Evolutionary conservation across 352 stramenopile genomes (phyloP), one percentile per base, ranked within the genome.

Genomic region (Pythium plurisporium): DNA sequence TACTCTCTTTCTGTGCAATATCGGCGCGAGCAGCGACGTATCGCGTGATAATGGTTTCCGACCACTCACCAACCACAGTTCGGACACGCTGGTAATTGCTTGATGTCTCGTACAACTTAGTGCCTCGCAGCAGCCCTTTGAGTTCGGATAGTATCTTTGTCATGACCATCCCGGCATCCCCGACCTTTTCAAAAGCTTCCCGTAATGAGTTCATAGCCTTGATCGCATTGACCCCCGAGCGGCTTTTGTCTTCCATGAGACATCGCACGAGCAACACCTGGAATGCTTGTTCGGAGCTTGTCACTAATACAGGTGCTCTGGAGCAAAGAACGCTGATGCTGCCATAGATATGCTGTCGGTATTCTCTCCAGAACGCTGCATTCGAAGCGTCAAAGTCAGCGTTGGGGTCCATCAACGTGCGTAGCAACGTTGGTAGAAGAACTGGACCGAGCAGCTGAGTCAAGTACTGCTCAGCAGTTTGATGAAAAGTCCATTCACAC

Each of bases 181-280:
- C 77, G 5, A 62, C 25, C 10, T 29, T 23, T 2, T 67, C 61
- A 23, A 86, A 91, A 7, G 78, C 74, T 33, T 51, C 26, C 17
- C 73, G 70, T 2, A 89, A 63, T 1, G 76, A 63, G 5, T 72
- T 78, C 55, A 91, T 86, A 10, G 78, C 65, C 58, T 87, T 85
- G 3, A 91, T n/a, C 5, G 78, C 81, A 29, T 82, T 82, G 6
- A 73, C 76, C 29, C 78, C 80, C 30, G 67, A 76, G 0, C 73
- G 64, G 8, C 60, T 52, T 40, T 75, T 69, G 61, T 89, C 78
- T 62, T 89, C 78, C 0, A 71, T 58, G 8, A 91, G 65, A 43
- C 73, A 81, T 29, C 77, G 73, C 36, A 87, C 78, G 34, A 91
- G 64, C 26, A 93, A 43, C n/a, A 87, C 70, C 60, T 93, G 80